Base-by-base conservation (phyloP, 148 eudicot genomes). In the Nyssa sinensis region DNA sequence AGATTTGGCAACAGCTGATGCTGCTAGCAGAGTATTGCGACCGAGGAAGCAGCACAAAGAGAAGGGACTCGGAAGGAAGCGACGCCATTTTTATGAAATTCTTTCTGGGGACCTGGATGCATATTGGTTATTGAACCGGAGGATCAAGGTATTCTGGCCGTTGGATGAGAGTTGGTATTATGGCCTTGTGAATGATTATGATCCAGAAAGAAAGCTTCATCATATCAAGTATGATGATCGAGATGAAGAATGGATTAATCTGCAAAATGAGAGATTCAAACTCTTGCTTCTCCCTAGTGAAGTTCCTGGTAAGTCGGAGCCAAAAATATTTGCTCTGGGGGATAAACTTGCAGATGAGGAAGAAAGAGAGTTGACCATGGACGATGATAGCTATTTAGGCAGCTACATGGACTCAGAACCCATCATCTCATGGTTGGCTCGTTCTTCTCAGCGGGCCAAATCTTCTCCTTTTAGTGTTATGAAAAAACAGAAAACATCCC, bases 141-240 rank as follows among this genome's bases (percentile, higher is more conserved):
- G 90, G 76, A 93, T 91, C 64, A 93, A 88, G 83, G 82, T 96
- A 2, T 89, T 86, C 76, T 91, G 99, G 99, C 99, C 99, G 10
- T 79, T 91, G 83, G 99, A 96, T 81, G 85, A 93, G 81, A 84
- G 89, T 39, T 96, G 99, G 99, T 93, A 93, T 77, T 57, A 80
- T 81, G 99, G 99, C 55, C 83, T 86, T 76, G 93, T 96, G 39
- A 83, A 55, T 86, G 93, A 79, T 69, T 96, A 88, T 76, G 84
- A 90, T 71, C 81, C 89, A 5, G 87, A 83, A 69, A 86, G 75
- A 75, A 84, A 87, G 74, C 88, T 83, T 69, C 98, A 96, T 81
- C 98, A 88, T 81, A 81, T 96, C 34, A 89, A 91, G 75, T 96
- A 96, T 80, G 97, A 96, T 74, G 99, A 96, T 64, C 83, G 89